These are phyloP conservation scores for Gymnopilus dilepis DNA, from an alignment of 768 basidiomycete species.

Conservation along the genomic window DNA sequence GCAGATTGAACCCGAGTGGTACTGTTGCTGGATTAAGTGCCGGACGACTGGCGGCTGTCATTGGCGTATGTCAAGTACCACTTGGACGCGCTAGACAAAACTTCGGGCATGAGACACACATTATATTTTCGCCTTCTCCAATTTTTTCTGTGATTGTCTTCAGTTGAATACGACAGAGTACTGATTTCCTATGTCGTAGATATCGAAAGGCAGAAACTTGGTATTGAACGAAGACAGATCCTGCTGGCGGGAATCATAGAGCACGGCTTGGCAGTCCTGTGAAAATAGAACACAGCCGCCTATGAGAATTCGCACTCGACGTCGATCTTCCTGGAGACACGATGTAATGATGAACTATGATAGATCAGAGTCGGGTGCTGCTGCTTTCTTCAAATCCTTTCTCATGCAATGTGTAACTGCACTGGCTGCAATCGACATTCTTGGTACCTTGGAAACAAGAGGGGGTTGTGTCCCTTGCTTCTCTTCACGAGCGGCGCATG, in stretches of 20 bases:
- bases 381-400: too few species aligned
- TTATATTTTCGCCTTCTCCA: too few species aligned
- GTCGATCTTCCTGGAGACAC: slow-evolving; percentile 2
- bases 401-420: neutral
- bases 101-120: neutral
- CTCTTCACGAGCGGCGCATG: neutral
- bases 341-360: neutral
- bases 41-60: neutral
- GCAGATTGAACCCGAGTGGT: slow-evolving; percentile 2
- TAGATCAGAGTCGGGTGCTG: too few species aligned
- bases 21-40: neutral
- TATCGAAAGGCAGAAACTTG: too few species aligned
- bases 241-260: too few species aligned
- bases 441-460: neutral
- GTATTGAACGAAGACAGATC: neutral
- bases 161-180: too few species aligned
- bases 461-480: neutral
- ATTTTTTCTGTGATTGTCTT: neutral
- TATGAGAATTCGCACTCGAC: neutral
- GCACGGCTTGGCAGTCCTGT: neutral
- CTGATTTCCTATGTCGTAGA: neutral
- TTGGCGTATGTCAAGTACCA: slow-evolving; percentile 12
- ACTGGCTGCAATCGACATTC: neutral
- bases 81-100: slow-evolving; percentile 10
- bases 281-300: neutral